These are phyloP conservation scores for Populus hybrid DNA, from an alignment of 441 rosid genomes.

Conservation along the genomic window DNA sequence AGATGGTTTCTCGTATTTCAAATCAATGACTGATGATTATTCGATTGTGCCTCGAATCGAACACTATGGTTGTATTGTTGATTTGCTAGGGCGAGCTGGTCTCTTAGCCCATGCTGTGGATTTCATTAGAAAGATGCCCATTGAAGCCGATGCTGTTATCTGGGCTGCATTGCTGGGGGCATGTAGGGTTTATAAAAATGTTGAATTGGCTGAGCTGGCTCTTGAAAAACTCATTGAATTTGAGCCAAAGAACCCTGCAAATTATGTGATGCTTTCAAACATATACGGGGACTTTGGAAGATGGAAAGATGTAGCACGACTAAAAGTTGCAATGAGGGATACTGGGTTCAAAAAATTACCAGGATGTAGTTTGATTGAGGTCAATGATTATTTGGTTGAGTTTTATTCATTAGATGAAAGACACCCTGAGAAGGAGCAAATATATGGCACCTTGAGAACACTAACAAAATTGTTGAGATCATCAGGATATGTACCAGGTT, in stretches of 20 bases:
- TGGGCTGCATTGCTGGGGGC: constrained; percentile 66
- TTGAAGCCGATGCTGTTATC: constrained; percentile 56
- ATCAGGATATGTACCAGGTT: constrained; percentile 23
- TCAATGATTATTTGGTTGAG: constrained; percentile 43
- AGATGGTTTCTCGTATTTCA: constrained; percentile 52
- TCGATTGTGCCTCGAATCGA: constrained; percentile 51
- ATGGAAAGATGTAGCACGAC: constrained; percentile 51
- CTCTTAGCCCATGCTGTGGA: constrained; percentile 48
- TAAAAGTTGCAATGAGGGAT: constrained; percentile 61
- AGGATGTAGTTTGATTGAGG: constrained; percentile 20
- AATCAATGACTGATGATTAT: constrained; percentile 46
- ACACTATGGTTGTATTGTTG: constrained; percentile 70
- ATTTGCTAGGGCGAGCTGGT: constrained; percentile 56
- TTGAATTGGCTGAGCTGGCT: constrained; percentile 55
- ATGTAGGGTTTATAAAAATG: constrained; percentile 52
- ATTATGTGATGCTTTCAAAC: constrained; percentile 57
- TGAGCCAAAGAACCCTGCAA: constrained; percentile 57
- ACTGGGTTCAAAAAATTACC: constrained; percentile 38
- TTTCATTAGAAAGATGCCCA: constrained; percentile 51
- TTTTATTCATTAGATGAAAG: constrained; percentile 64
- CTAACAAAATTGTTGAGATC: constrained; percentile 35
- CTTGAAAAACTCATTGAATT: constrained; percentile 41
- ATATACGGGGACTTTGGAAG: constrained; percentile 54
- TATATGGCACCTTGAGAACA: constrained; percentile 45
- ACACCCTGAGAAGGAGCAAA: constrained; percentile 40